Conservation (phyloP, 306 rosid genomes). For the Ammopiptanthus mongolicus region DNA sequence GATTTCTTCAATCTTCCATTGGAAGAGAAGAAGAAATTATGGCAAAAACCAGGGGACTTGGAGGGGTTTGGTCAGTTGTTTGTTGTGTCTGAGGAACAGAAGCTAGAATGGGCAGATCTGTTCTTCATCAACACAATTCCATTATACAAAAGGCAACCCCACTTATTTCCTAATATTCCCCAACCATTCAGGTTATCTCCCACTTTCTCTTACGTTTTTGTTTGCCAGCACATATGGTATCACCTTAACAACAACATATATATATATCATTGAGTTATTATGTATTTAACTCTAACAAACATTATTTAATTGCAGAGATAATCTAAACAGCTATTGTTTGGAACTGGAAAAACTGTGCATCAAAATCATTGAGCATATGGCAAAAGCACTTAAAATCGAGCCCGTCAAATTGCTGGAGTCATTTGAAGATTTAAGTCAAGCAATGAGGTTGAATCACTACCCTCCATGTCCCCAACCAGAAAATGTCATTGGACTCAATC, state of each 20-base stretch:
- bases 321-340: background rate
- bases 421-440: background rate
- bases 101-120: background rate
- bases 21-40: conserved; percentile 4
- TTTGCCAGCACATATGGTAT: background rate
- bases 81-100: background rate
- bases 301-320: background rate
- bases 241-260: background rate
- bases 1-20: conserved; percentile 11
- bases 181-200: background rate
- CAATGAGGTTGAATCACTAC: conserved; percentile 14
- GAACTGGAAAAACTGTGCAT: background rate
- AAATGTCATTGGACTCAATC: conserved; percentile 12
- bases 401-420: background rate
- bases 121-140: background rate
- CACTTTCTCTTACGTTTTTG: background rate
- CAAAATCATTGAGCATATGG: background rate
- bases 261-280: too few species aligned
- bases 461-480: conserved; percentile 26
- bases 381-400: conserved; percentile 7
- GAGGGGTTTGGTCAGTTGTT: conserved; percentile 10
- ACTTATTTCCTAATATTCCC: background rate
- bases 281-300: background rate
- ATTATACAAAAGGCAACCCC: background rate
- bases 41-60: conserved; percentile 4